Evolutionary conservation across 2,329 filamentous ascomycete genomes (phyloP).

Genomic region (Akanthomyces muscarius): DNA sequence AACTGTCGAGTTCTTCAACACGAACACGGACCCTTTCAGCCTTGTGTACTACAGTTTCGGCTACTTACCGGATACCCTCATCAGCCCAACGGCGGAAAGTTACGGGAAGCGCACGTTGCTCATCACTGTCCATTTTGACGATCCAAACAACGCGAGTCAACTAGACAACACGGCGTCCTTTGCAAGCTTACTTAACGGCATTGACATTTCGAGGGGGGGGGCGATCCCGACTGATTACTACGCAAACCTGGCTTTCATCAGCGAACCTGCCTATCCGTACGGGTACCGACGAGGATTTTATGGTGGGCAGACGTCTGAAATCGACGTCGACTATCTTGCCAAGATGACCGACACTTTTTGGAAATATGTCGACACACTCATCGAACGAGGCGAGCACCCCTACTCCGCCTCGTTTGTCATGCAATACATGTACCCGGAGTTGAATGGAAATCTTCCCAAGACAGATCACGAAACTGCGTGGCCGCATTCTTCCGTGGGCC

Average conservation of each 20-base stretch:
- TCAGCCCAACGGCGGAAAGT: background rate
- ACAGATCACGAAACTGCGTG: conserved; percentile 7
- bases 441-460: conserved; percentile 4
- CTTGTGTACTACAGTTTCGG: conserved; percentile 16
- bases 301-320: conserved; percentile 8
- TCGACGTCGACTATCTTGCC: conserved; percentile 8
- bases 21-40: conserved; percentile 13
- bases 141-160: background rate
- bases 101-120: conserved; percentile 12
- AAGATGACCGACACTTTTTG: conserved; percentile 9
- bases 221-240: conserved; percentile 1
- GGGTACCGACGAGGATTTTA: conserved; percentile 15
- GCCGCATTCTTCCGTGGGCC: conserved; percentile 10
- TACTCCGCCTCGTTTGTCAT: conserved; percentile 15
- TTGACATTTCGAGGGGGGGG: background rate
- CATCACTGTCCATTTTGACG: conserved; percentile 15
- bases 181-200: background rate
- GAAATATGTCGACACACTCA: conserved; percentile 2
- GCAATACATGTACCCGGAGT: conserved; percentile 13
- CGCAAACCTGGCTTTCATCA: conserved; percentile 8
- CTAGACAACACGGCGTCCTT: background rate
- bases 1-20: conserved; percentile 10
- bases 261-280: conserved; percentile 14
- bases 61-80: background rate
- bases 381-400: background rate